These are phyloP conservation scores for Galerina sulciceps DNA, from an alignment of 768 basidiomycete species.

Conservation along the genomic window DNA sequence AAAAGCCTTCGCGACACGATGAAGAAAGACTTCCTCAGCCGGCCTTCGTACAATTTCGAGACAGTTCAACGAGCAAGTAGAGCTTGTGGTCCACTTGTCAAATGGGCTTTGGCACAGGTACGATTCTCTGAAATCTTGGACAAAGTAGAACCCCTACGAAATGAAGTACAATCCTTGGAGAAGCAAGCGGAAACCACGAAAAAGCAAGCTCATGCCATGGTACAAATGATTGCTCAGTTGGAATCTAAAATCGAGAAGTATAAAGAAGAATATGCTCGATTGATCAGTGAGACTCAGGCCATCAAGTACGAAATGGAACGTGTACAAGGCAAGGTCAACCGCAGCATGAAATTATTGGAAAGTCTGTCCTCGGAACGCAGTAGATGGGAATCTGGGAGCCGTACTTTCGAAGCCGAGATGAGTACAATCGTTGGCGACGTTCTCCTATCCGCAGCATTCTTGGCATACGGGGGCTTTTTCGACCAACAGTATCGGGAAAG, in stretches of 20 bases:
- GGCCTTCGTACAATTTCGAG: conserved; percentile 93
- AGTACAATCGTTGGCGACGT: conserved; percentile 98
- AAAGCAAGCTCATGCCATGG: conserved; percentile 88
- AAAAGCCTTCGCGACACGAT: conserved; percentile 86
- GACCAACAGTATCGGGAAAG: conserved; percentile 97
- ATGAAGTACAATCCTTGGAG: conserved; percentile 94
- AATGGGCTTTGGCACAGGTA: conserved; percentile 98
- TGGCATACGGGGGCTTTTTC: conserved; percentile 98
- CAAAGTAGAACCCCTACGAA: conserved; percentile 93
- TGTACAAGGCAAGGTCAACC: conserved; percentile 95
- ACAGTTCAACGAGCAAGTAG: conserved; percentile 93
- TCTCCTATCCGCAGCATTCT: conserved; percentile 91
- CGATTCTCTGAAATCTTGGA: conserved; percentile 97
- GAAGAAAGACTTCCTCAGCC: conserved; percentile 91
- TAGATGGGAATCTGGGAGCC: conserved; percentile 94
- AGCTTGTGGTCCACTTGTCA: conserved; percentile 97
- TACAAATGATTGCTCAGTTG: conserved; percentile 90
- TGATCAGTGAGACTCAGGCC: conserved; percentile 96
- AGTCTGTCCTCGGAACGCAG: conserved; percentile 93
- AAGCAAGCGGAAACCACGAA: conserved; percentile 94
- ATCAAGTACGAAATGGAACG: conserved; percentile 98
- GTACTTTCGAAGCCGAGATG: conserved; percentile 97
- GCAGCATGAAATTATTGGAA: conserved; percentile 93
- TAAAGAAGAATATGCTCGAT: conserved; percentile 95
- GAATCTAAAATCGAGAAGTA: conserved; percentile 91